Evolutionary conservation across 1,284 basidiomycete species (phyloP).

Genomic region (Cystobasidium pallidum): DNA sequence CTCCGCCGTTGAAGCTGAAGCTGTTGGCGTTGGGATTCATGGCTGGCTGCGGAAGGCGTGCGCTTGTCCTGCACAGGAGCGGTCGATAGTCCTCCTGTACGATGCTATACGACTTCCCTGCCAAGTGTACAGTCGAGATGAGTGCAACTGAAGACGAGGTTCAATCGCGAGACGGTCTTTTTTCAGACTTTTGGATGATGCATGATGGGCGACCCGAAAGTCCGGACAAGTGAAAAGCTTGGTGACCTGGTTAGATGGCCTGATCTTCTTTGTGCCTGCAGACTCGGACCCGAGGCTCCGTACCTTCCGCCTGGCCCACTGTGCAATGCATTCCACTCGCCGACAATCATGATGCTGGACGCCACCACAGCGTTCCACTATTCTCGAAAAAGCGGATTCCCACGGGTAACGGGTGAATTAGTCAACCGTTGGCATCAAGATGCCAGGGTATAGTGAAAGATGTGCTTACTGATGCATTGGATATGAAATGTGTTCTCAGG

Average conservation of each 20-base stretch:
- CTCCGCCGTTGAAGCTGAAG: constrained; percentile 50
- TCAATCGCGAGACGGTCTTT: not conserved
- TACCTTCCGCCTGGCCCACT: too few relatives aligned
- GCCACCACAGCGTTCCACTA: too few relatives aligned
- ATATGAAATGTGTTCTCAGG: too few relatives aligned
- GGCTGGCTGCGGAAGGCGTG: not conserved
- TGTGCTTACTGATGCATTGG: too few relatives aligned
- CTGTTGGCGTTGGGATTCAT: constrained; percentile 52
- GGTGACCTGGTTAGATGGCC: not conserved
- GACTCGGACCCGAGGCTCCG: too few relatives aligned
- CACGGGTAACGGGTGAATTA: too few relatives aligned
- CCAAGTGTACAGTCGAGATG: not conserved
- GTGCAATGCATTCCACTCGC: too few relatives aligned
- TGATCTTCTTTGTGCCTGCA: too few relatives aligned
- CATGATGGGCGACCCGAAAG: not conserved
- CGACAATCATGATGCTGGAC: too few relatives aligned
- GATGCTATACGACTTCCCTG: not conserved
- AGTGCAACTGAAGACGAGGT: not conserved
- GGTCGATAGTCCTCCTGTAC: not conserved
- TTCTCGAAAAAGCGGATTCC: too few relatives aligned
- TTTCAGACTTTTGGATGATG: constrained; percentile 11
- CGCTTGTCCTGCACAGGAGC: not conserved
- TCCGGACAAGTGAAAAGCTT: not conserved
- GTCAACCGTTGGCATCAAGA: too few relatives aligned
- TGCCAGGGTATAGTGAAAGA: too few relatives aligned